Conservation (phyloP, 495 filamentous ascomycete genomes). For the Podospora bellae-mahoneyi region DNA sequence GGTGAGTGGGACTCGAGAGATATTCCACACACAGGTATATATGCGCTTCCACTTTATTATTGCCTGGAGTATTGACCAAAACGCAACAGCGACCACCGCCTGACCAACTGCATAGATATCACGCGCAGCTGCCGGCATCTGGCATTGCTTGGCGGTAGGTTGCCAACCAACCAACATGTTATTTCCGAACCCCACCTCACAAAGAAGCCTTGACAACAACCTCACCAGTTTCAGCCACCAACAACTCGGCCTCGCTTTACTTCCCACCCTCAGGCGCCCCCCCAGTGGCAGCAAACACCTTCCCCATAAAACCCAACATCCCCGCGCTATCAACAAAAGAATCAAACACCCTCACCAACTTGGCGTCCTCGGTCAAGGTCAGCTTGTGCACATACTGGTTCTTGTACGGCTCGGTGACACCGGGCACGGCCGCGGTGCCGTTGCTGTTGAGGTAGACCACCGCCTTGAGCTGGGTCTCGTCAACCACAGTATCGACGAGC, state of each 20-base stretch:
- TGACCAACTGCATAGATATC: no score
- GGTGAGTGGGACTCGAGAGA: no score
- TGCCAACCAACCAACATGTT: no score
- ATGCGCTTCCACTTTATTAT: no score
- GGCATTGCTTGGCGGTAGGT: no score
- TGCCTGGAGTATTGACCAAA: no score
- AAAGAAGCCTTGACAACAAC: no score
- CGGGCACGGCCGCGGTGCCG: constrained; percentile 3
- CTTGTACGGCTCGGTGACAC: background rate
- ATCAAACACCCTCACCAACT: constrained; percentile 3
- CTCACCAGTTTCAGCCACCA: no score
- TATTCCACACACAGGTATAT: no score
- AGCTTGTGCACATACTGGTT: constrained; percentile 5
- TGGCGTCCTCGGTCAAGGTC: constrained; percentile 2
- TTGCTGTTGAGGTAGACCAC: constrained; percentile 1
- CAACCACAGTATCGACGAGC: background rate
- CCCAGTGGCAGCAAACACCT: background rate
- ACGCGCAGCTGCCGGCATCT: no score
- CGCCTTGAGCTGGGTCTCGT: constrained; percentile 2
- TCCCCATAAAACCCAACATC: constrained; percentile 6
- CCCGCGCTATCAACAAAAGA: constrained; percentile 2
- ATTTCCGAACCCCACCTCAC: no score
- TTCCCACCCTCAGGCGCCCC: background rate
- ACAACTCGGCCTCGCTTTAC: background rate
- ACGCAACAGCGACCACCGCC: no score